Evolutionary conservation across 345 rosid genomes (phyloP).

Genomic region (Microthlaspi erraticum): DNA sequence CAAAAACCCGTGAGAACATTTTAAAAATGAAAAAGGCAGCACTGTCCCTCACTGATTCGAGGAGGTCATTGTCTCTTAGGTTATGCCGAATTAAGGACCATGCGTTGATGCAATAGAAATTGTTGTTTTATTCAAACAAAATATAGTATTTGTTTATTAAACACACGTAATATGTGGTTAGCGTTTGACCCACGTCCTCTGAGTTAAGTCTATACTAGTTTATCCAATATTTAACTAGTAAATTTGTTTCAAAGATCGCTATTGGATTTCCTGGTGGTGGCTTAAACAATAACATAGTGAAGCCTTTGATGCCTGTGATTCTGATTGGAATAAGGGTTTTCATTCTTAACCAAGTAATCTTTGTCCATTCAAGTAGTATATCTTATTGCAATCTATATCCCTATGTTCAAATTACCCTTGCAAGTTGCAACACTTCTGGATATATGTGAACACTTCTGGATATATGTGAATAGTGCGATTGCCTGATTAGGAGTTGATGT

Average conservation of each 20-base stretch:
- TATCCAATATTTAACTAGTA: not conserved
- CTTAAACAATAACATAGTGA: conserved; percentile 16
- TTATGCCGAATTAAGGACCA: conserved; percentile 35
- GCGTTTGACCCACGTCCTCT: conserved; percentile 35
- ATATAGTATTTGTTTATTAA: conserved; percentile 5
- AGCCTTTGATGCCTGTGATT: conserved; percentile 29
- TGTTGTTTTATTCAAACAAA: conserved; percentile 16
- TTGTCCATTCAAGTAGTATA: not conserved
- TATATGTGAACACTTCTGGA: too few relatives aligned
- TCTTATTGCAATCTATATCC: too few relatives aligned
- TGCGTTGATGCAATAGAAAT: conserved; percentile 33
- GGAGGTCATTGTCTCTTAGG: conserved; percentile 41
- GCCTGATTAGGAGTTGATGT: too few relatives aligned
- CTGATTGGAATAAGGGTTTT: conserved; percentile 18
- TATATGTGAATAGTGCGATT: too few relatives aligned
- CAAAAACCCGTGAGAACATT: conserved; percentile 1
- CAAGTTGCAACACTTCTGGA: conserved; percentile 23
- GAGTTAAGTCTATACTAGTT: conserved; percentile 10
- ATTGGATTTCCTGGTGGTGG: conserved; percentile 30
- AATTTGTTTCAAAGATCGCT: not conserved
- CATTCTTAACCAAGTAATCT: conserved; percentile 33
- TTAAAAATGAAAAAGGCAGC: conserved; percentile 13
- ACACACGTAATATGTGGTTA: conserved; percentile 36
- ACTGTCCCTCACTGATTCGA: conserved; percentile 35
- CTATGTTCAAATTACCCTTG: not conserved